Evolutionary conservation across 2,329 filamentous ascomycete species (phyloP), one percentile per base, ranked within the genome.

Genomic region (Xylariomycetidae sp.): DNA sequence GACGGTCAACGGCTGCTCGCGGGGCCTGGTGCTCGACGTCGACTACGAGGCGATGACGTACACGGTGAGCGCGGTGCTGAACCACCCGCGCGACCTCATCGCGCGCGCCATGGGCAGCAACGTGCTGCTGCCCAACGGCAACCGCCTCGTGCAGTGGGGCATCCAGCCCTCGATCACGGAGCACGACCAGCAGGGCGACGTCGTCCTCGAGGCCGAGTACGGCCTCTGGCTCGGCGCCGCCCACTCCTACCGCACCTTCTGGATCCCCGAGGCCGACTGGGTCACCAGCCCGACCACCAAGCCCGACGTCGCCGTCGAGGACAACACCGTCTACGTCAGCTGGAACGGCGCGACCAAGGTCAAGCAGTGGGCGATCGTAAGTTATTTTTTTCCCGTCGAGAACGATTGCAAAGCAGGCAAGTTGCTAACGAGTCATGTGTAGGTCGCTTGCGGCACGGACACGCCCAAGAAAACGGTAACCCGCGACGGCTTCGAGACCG

Each of bases 341-440:
- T 29, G 27, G 27, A 29, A 29, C 13, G 27, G 27, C 13, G 27
- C 27, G 14, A 29, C 27, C 6, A 6, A 14, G 14, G 27, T 29
- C 15, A 9, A 6, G 6, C 6, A 17, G 14, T 29, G 27, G 27
- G 27, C 27, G 8, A 18, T 29, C 8, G 27, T 29, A 29, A 29
- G 27, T 29, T 16, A 17, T 17, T 29, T 29, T 19, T 19, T 29
- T 12, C 25, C 25, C 25, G 9, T 12, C 9, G 9, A 14, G 14
- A 15, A 7, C 7, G 14, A 12, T 7, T 10, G 10, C 14, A 23
- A 12, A 23, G 8, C 8, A 23, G 20, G 20, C 20, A 8, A 12
- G 12, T 14, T 27, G 9, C 8, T 27, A 14, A 27, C 25, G 14
- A 7, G 9, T 9, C 10, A 27, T 14, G 15, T 7, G 7, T 7